Evolutionary conservation across 257 asterid genomes (phyloP), one percentile per base, ranked within the genome.

Genomic region (Solanum ahanhuiri): DNA sequence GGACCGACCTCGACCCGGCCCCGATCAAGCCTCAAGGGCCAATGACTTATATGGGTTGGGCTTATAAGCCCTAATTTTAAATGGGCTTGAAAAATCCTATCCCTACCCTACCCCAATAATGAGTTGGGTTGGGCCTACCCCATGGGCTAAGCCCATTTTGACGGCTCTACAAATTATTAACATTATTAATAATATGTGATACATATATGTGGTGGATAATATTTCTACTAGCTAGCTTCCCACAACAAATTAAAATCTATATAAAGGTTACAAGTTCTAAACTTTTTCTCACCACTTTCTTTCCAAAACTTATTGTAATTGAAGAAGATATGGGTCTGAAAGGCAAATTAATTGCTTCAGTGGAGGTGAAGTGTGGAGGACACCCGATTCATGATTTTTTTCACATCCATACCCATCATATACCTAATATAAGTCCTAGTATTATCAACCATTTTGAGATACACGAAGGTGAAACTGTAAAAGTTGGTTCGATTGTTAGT

Each of bases 1-100:
- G 51, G 51, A 43, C 0, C 2, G 51, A 43, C 17, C 17, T 5
- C 1, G 2, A 2, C 51, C 15, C 15, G 2, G 0, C 5, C 5
- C 51, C 0, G 2, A 43, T 43, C 51, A 43, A 12, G 51, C 2
- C 17, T 43, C 51, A 43, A 43, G 17, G 51, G 51, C 5, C 51
- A 43, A 43, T 43, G 51, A 43, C 51, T 43, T 43, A 43, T 11
- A 43, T 43, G 51, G 17, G 0, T 43, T 43, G 51, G 51, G 17
- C 51, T 3, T 43, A 12, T 43, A 43, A 11, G 17, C 17, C 17
- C 51, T 11, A 43, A 43, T 43, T 43, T 43, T 43, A 43, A 43
- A 43, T 43, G 5, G 0, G 17, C 51, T 3, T 43, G 17, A 43
- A 43, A 43, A 43, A 43, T 43, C 5, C 2, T 43, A 12, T 12